Evolutionary conservation across 1,284 basidiomycete species (phyloP), one percentile per base, ranked within the genome.

Genomic region (Pyrrhoderma noxium): DNA sequence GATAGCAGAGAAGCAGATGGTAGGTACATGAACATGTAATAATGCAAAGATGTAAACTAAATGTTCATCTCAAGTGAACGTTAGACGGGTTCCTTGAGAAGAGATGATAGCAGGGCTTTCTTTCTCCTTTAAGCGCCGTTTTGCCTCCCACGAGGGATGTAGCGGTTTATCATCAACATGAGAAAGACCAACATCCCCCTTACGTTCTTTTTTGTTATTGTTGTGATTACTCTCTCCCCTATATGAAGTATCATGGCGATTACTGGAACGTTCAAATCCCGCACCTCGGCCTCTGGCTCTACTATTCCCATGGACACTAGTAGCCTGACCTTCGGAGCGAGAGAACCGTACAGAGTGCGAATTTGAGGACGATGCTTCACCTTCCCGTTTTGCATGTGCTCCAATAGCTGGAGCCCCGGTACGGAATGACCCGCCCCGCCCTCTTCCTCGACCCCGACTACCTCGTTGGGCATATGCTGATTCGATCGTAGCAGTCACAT

Each of bases 61-160:
- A n/a, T n/a, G n/a, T n/a, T n/a, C n/a, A n/a, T 31, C 27, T 54
- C 49, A 54, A 41, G 35, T 42, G 62, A 86, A 86, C 52, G 73
- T 76, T 54, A 85, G 84, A 67, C 85, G 85, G 58, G 73, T 83
- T 34, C 83, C 83, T 64, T 79, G 76, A 50, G 79, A 70, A 39
- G 78, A 73, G 23, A 81, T 61, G 45, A 86, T 81, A 7, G 67
- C 67, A 14, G 68, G 70, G 48, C 67, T 71, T 54, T 76, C 69
- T 65, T 74, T 79, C 67, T 87, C 83, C 64, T 86, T 88, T 54
- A 86, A 67, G 62, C 79, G 80, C 66, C 75, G 76, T 67, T 93
- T 95, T 3, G 93, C 93, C 67, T 89, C 89, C 93, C 93, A 96
- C 16, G 89, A 93, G 1, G 93, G 93, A 69, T 96, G 93, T 52